phyloP scores from a whole-genome alignment of 2,329 filamentous ascomycete genomes.

The Tolypocladium album region DNA sequence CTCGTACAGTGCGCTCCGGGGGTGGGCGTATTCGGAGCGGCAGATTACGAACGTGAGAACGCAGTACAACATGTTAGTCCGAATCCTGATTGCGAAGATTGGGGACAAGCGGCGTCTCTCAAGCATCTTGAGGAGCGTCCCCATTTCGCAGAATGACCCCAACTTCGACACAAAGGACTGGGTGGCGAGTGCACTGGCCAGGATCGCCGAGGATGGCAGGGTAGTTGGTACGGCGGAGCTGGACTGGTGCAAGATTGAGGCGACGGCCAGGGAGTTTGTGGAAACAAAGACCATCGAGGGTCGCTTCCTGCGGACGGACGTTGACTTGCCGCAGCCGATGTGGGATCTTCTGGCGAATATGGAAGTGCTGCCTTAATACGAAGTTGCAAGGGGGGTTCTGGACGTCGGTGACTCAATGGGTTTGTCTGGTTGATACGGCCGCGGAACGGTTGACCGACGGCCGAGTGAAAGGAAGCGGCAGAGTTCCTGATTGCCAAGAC shows the following conservation, averaged over 20 bases:
- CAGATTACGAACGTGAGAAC: background rate
- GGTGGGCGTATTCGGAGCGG: background rate
- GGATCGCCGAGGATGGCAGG: background rate
- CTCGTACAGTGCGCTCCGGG: background rate
- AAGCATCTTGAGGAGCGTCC: background rate
- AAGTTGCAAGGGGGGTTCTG: background rate
- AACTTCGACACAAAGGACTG: background rate
- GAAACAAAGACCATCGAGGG: background rate
- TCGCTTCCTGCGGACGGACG: background rate
- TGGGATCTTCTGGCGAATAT: background rate
- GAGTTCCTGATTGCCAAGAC: background rate
- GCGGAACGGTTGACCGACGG: background rate
- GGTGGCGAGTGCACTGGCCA: background rate
- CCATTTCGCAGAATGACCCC: background rate
- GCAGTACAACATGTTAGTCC: background rate
- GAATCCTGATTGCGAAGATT: background rate
- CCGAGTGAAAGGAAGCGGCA: background rate
- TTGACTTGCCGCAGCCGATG: background rate
- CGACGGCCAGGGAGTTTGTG: background rate
- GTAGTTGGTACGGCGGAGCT: background rate
- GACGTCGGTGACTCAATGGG: background rate
- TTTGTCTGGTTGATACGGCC: background rate
- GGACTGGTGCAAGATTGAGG: background rate
- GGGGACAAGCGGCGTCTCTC: background rate
- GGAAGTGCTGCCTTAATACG: background rate